Evolutionary conservation across 192 early-diverging fungal species (phyloP).

Genomic region (Thoreauomyces humboldtii): DNA sequence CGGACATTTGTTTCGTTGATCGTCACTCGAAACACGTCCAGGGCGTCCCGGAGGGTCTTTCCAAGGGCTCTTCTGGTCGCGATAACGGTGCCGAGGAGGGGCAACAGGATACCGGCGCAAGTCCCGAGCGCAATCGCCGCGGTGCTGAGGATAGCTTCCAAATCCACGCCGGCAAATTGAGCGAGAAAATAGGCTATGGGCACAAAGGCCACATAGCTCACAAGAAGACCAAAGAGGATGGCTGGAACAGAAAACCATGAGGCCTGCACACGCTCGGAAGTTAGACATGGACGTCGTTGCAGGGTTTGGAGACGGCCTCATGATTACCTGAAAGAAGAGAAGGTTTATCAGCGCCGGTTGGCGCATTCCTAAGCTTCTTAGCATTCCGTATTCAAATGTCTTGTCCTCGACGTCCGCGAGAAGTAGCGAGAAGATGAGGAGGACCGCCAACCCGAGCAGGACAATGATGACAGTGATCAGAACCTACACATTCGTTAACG

Average conservation of each 20-base stretch:
- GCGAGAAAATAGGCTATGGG: conserved; percentile 22
- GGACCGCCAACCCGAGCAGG: conserved; percentile 17
- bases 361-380: conserved; percentile 29
- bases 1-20: conserved; percentile 21
- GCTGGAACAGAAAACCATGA: conserved; percentile 29
- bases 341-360: conserved; percentile 24
- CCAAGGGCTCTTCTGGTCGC: conserved; percentile 26
- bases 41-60: conserved; percentile 31
- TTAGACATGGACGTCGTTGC: no score
- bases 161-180: conserved; percentile 13
- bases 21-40: conserved; percentile 33
- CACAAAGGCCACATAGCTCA: conserved; percentile 21
- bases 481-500: background rate
- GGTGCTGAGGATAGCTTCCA: conserved; percentile 2
- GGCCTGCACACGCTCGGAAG: conserved; percentile 7
- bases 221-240: conserved; percentile 26
- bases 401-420: conserved; percentile 38
- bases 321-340: conserved; percentile 30
- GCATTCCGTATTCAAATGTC: conserved; percentile 42
- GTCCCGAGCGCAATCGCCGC: conserved; percentile 22
- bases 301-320: no score
- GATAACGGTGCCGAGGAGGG: conserved; percentile 29
- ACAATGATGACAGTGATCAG: conserved; percentile 32
- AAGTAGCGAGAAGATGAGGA: conserved; percentile 37
- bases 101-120: conserved; percentile 20